Conservation (phyloP, 129 eudicot genomes). For the Calendula officinalis region DNA sequence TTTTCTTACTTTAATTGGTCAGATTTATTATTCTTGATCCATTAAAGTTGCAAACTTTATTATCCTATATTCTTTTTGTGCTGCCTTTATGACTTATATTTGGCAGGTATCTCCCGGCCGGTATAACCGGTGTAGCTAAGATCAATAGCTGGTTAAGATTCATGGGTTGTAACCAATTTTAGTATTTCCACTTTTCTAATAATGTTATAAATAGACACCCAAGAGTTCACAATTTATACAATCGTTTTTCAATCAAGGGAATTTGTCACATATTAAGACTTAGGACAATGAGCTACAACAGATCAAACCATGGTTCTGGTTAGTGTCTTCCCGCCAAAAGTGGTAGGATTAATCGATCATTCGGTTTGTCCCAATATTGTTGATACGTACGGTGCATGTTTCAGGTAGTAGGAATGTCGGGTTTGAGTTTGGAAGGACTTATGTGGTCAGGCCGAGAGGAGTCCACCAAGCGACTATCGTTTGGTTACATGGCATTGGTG, state of each 20-base stretch:
- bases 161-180: conserved; percentile 25
- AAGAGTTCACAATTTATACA: conserved; percentile 20
- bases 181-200: conserved; percentile 23
- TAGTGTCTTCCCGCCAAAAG: conserved; percentile 23
- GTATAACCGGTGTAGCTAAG: conserved; percentile 40
- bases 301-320: conserved; percentile 56
- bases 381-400: conserved; percentile 19
- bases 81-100: conserved; percentile 30
- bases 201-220: conserved; percentile 46
- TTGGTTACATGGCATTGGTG: conserved; percentile 92
- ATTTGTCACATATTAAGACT: conserved; percentile 25
- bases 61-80: conserved; percentile 15
- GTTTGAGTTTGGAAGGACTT: conserved; percentile 79
- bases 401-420: conserved; percentile 57
- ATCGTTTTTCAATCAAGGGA: conserved; percentile 13
- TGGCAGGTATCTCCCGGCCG: conserved; percentile 38
- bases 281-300: conserved; percentile 62
- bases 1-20: conserved; percentile 16
- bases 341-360: neutral
- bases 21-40: conserved; percentile 13
- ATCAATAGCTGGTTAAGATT: conserved; percentile 28
- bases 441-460: conserved; percentile 82
- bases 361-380: neutral
- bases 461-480: conserved; percentile 80
- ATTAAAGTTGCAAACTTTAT: conserved; percentile 22